phyloP scores from a whole-genome alignment of 352 stramenopile genomes.

The Elongisporangium undulatum region DNA sequence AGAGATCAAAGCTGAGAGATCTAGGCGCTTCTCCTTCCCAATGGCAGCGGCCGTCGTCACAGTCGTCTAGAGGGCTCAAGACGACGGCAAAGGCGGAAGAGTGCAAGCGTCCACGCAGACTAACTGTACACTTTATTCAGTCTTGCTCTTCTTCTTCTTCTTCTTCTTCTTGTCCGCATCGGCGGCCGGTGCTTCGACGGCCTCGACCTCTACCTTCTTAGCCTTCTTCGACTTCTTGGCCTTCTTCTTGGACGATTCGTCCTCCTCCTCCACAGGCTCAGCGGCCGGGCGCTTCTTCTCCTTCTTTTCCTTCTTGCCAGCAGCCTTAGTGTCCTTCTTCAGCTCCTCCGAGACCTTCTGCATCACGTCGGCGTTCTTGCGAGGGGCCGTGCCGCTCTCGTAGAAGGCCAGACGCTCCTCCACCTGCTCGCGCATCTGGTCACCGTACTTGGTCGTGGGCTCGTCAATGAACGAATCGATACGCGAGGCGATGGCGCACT shows the following conservation, averaged over 20 bases:
- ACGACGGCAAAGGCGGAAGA: conserved; percentile 12
- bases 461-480: conserved; percentile 99
- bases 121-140: conserved; percentile 59
- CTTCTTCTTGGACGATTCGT: conserved; percentile 55
- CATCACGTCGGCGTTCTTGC: conserved; percentile 99
- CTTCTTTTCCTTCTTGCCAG: conserved; percentile 69
- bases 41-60: not conserved
- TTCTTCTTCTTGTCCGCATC: conserved; percentile 71
- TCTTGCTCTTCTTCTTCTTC: conserved; percentile 80
- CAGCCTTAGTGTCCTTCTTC: conserved; percentile 45
- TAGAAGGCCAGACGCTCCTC: conserved; percentile 99
- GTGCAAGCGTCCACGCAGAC: conserved; percentile 22
- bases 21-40: conserved; percentile 2
- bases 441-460: conserved; percentile 95
- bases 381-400: conserved; percentile 95
- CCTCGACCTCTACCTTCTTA: conserved; percentile 38
- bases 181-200: conserved; percentile 8
- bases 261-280: conserved; percentile 60
- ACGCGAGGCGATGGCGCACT: conserved; percentile 98
- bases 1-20: conserved; percentile 6
- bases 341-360: conserved; percentile 91
- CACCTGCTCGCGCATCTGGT: conserved; percentile 99
- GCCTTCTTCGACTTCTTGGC: conserved; percentile 84
- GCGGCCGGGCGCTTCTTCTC: conserved; percentile 61
- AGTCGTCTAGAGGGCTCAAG: not conserved